These are phyloP conservation scores for Babesia divergens DNA, from an alignment of 169 alveolate genomes.

Conservation along the genomic window DNA sequence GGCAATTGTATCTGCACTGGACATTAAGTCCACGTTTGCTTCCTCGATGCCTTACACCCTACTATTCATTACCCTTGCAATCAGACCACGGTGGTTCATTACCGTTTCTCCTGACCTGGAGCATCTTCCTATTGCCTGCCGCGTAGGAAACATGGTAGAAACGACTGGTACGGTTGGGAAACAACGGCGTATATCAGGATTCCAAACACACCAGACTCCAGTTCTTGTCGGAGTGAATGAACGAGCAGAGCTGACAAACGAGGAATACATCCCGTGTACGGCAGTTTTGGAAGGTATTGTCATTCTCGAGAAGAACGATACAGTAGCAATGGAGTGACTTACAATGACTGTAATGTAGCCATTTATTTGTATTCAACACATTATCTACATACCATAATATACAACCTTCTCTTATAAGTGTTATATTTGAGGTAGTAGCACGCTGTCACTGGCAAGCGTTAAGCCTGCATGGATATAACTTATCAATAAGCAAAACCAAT, in stretches of 20 bases:
- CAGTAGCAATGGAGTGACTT: constrained; percentile 10
- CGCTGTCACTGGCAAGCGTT: too few species aligned
- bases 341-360: neutral
- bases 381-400: too few species aligned
- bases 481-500: too few species aligned
- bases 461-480: too few species aligned
- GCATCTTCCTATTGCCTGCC: constrained; percentile 83
- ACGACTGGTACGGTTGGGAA: constrained; percentile 97
- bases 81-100: constrained; percentile 83
- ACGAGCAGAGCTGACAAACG: constrained; percentile 92
- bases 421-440: too few species aligned
- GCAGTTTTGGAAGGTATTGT: constrained; percentile 62
- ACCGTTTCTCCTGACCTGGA: constrained; percentile 88
- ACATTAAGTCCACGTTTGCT: constrained; percentile 82
- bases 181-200: constrained; percentile 96
- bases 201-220: constrained; percentile 98
- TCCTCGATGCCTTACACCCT: constrained; percentile 88
- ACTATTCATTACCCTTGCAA: constrained; percentile 91
- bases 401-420: too few species aligned
- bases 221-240: constrained; percentile 89
- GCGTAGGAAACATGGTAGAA: constrained; percentile 91
- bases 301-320: constrained; percentile 32
- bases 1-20: constrained; percentile 87
- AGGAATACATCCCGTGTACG: constrained; percentile 54
- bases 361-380: too few species aligned